Evolutionary conservation across 1,284 basidiomycete genomes (phyloP).

Genomic region (Marasmius oreades): DNA sequence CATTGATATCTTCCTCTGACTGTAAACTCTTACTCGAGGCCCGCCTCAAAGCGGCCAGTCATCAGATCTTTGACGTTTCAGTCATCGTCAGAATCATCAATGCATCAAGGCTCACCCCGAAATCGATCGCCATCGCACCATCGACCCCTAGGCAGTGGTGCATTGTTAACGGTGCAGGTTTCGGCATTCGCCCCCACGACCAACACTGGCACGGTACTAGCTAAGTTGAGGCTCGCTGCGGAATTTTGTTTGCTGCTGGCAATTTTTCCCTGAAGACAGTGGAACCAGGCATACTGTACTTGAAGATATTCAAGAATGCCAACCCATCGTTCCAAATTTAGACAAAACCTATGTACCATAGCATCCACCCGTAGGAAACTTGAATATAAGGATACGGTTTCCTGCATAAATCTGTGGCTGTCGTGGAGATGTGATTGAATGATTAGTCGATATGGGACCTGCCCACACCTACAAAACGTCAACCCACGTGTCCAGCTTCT

Average conservation of each 20-base stretch:
- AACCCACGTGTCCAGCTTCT: too few relatives aligned
- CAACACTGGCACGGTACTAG: constrained; percentile 34
- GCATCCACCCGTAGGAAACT: too few relatives aligned
- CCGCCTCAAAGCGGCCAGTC: too few relatives aligned
- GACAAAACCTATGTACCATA: too few relatives aligned
- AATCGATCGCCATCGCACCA: constrained; percentile 39
- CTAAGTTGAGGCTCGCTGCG: too few relatives aligned
- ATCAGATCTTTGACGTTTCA: constrained; percentile 20
- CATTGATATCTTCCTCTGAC: constrained; percentile 40
- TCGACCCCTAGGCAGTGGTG: constrained; percentile 50
- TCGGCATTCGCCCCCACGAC: constrained; percentile 45
- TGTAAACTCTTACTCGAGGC: constrained; percentile 31
- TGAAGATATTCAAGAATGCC: constrained; percentile 14
- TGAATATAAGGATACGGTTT: too few relatives aligned
- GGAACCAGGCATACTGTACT: constrained; percentile 16
- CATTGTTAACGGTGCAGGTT: constrained; percentile 47
- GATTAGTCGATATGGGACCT: too few relatives aligned
- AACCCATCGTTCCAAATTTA: constrained; percentile 10
- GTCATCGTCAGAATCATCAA: constrained; percentile 18
- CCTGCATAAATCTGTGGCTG: too few relatives aligned
- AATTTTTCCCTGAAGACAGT: constrained; percentile 10
- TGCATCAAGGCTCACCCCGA: constrained; percentile 24
- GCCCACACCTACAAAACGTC: too few relatives aligned
- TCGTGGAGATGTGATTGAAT: too few relatives aligned
- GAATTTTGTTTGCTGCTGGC: constrained; percentile 4